Base-by-base conservation (phyloP, 2,329 filamentous ascomycete genomes). In the Helicocarpus griseus region DNA sequence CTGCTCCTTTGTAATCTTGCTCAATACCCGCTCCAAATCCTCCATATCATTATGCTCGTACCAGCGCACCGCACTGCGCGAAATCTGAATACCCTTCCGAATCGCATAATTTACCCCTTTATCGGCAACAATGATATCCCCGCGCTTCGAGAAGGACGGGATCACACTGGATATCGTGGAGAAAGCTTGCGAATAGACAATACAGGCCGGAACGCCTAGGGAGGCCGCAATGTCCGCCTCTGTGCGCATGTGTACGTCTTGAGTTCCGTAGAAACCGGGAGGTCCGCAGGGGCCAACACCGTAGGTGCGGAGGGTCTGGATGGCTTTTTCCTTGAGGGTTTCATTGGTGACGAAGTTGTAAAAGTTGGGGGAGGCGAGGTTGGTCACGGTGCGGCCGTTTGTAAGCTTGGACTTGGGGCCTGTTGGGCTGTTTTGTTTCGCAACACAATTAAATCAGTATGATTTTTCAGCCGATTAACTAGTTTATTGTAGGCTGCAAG, bases 161-260 rank as follows among this genome's bases (percentile, higher is more conserved):
- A 98, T 96, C 21, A 97, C 90, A 65, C 87, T 91, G n/a, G 87
- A 90, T 54, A 97, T 94, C 38, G 93, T 96, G 24, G 88, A 95
- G 67, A 98, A 97, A 3, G 90, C 85, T 66, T 98, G 93, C 0
- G 93, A 87, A 65, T 98, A 98, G 54, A 98, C 83, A 59, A 98
- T 97, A 65, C 89, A 94, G 29, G 86, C 84, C 50, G 90, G 83
- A 1, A 87, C 88, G 22, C 93, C 93, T 24, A 98, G 72, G 65
- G 91, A 95, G 8, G 86, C 80, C 22, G 93, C 89, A 63, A 98
- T 90, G 66, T 97, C 91, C 52, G 87, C 82, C 72, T 98, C 93
- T 14, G 89, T 89, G 75, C 94, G 93, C 81, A 96, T 91, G 70
- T 98, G 93, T 43, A 97, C 90, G 70, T 98, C 93, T 68, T 97